Evolutionary conservation across 75 land plant genomes (phyloP).

Genomic region (Chamaecyparis obtusa): DNA sequence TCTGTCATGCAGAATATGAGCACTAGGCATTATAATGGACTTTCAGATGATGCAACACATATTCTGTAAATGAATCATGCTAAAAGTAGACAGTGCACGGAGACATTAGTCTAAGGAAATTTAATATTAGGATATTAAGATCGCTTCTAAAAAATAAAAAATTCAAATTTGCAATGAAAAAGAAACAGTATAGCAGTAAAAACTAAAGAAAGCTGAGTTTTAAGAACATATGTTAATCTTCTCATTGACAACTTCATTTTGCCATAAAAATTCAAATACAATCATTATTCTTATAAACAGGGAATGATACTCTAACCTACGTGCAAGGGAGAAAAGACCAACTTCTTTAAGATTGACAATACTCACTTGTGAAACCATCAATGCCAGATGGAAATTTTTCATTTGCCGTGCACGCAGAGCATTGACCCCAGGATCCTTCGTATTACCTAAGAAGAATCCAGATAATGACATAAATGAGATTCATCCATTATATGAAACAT

Average conservation of each 20-base stretch:
- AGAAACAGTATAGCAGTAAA: background rate
- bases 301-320: background rate
- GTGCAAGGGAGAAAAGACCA: background rate
- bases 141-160: background rate
- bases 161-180: background rate
- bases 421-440: constrained; percentile 52
- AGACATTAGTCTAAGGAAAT: background rate
- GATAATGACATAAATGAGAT: background rate
- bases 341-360: background rate
- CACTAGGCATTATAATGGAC: background rate
- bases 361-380: constrained; percentile 86
- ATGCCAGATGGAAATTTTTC: constrained; percentile 93
- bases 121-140: background rate
- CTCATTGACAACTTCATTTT: background rate
- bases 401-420: constrained; percentile 85
- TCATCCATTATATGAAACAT: background rate
- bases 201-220: background rate
- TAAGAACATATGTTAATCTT: background rate
- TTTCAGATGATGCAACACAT: background rate
- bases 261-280: background rate
- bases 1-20: background rate
- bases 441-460: constrained; percentile 87
- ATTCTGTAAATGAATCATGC: background rate
- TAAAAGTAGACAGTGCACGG: background rate
- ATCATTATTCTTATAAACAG: background rate